Percentiles rank a stretch among this genome's conserved stretches.
Conservation (phyloP, 805 yeast species). For the Saccharomycopsis malanga region DNA sequence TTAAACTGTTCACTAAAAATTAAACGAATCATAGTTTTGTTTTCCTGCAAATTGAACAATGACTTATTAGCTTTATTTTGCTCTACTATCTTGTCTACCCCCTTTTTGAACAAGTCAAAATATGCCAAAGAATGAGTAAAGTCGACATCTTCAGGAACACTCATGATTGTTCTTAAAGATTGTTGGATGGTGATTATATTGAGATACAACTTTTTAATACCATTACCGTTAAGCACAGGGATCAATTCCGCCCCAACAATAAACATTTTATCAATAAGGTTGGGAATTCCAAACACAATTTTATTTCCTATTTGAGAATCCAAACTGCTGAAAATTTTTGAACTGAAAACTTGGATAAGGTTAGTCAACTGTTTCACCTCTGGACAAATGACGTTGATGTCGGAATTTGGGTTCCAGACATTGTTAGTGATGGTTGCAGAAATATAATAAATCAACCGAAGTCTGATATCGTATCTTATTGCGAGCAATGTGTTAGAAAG, state of each 20-base stretch:
- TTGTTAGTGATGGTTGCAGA: conserved; percentile 41
- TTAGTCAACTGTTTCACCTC: conserved; percentile 45
- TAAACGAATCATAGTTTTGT: conserved; percentile 45
- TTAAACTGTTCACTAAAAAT: conserved; percentile 25
- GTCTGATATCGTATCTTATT: conserved; percentile 51
- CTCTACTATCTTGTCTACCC: conserved; percentile 42
- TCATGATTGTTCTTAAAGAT: conserved; percentile 52
- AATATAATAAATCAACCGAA: conserved; percentile 45
- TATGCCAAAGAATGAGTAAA: conserved; percentile 47
- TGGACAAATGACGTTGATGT: conserved; percentile 55
- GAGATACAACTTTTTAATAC: conserved; percentile 50
- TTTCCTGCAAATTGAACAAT: conserved; percentile 39
- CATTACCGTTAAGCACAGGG: conserved; percentile 45
- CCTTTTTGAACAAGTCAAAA: conserved; percentile 47
- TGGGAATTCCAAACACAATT: conserved; percentile 43
- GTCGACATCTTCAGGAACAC: conserved; percentile 45
- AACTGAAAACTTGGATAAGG: conserved; percentile 41
- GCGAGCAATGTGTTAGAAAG: conserved; percentile 31
- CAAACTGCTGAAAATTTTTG: conserved; percentile 32
- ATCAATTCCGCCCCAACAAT: conserved; percentile 48
- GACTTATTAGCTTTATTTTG: conserved; percentile 30
- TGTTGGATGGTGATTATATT: conserved; percentile 65
- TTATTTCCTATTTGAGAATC: conserved; percentile 26
- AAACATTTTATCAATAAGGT: conserved; percentile 43
- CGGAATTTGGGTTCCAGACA: conserved; percentile 44